Base-by-base conservation (phyloP, 768 basidiomycete species). In the Tricholoma matsutake region DNA sequence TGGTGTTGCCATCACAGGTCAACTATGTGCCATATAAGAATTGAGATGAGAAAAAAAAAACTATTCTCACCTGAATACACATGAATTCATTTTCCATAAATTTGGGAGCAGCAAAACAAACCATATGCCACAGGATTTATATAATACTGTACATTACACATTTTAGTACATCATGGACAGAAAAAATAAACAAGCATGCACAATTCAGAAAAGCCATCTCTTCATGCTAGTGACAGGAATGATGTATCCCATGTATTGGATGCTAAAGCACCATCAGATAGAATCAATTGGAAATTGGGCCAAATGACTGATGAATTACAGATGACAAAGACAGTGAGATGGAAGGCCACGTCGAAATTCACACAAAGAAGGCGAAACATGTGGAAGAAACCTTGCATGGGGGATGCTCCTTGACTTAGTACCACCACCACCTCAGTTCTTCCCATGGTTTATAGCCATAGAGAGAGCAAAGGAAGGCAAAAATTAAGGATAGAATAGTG, bases 181-280 rank as follows among this genome's bases (percentile, higher is more conserved):
- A n/a, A 6, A 9, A 29, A 16, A 31, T n/a, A 31, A 52, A 10
- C 11, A n/a, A 9, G 14, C 9, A 78, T 85, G 63, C 65, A 88
- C 87, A 32, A 93, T 87, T 92, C 92, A 94, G 77, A 91, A 92
- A 9, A 94, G 69, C 89, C 89, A 93, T 47, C 86, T 77, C 69
- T 91, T 89, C 88, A 91, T 90, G 63, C 81, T 77, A 63, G 79
- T 78, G 7, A 83, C 81, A 0, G 87, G 87, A 60, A 91, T 83
- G 56, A 86, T 81, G 68, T 89, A 89, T 4, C 89, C 90, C n/a
- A 82, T 78, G 68, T 89, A 94, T 65, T 86, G 77, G 56, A 92
- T 76, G 68, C 78, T 79, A 31, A 6, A 14, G 13, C 9, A 37
- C 16, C 13, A 37, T 8, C 4, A 32, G 37, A 37, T 37, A 35